Evolutionary conservation across 805 yeast species (phyloP).

Genomic region (Yarrowia yakushimensis): DNA sequence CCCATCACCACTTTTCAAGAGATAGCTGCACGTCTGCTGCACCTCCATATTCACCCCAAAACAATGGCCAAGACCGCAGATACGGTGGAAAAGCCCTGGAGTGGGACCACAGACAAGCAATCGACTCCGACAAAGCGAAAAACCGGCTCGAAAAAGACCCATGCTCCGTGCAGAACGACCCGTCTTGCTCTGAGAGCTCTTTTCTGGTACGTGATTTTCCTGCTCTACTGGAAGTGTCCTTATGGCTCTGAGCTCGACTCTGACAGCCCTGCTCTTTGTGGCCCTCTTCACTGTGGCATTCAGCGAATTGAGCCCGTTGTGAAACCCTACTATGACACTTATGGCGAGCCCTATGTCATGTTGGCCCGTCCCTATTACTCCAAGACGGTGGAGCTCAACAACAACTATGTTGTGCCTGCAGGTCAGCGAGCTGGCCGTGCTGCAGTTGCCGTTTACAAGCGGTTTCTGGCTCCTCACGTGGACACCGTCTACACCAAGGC

Average conservation of each 20-base stretch:
- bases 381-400: conserved; percentile 12
- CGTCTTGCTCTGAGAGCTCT: conserved; percentile 27
- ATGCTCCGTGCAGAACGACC: conserved; percentile 7
- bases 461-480: conserved; percentile 23
- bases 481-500: not conserved
- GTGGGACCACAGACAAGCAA: not conserved
- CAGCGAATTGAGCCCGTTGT: conserved; percentile 27
- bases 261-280: conserved; percentile 29
- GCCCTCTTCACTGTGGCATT: conserved; percentile 29
- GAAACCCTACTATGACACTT: conserved; percentile 27
- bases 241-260: conserved; percentile 25
- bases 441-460: not conserved
- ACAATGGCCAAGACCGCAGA: conserved; percentile 8
- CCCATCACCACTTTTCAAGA: not conserved
- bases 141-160: not conserved
- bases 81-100: not conserved
- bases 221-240: conserved; percentile 33
- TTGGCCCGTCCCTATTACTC: conserved; percentile 5
- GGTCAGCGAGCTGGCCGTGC: conserved; percentile 1
- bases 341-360: conserved; percentile 20
- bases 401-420: conserved; percentile 20
- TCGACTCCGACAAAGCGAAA: not conserved
- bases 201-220: conserved; percentile 33
- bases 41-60: not conserved
- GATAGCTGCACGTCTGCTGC: not conserved